phyloP scores from a whole-genome alignment of 805 yeast genomes.

The Metschnikowia continentalis region DNA sequence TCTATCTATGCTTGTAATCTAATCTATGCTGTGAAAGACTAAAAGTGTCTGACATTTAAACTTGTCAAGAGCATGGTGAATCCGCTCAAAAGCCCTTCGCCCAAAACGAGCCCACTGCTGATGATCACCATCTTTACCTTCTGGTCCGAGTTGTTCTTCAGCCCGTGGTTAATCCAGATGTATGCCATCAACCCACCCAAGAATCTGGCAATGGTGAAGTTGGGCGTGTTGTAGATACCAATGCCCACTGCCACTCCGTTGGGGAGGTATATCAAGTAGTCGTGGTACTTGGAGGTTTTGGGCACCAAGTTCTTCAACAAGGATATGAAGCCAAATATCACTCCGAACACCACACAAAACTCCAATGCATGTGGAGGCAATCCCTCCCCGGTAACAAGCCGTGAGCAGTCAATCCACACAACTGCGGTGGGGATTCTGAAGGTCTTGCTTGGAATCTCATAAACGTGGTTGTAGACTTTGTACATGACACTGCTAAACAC shows the following conservation, averaged over 20 bases:
- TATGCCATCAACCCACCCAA: conserved; percentile 75
- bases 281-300: conserved; percentile 34
- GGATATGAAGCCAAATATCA: conserved; percentile 65
- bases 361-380: conserved; percentile 74
- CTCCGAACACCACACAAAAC: conserved; percentile 58
- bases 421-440: conserved; percentile 93
- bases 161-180: conserved; percentile 44
- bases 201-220: conserved; percentile 90
- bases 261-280: conserved; percentile 60
- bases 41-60: conserved; percentile 39
- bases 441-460: conserved; percentile 75
- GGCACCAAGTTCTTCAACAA: conserved; percentile 56
- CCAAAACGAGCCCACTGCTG: conserved; percentile 87
- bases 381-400: conserved; percentile 87
- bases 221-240: conserved; percentile 91
- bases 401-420: conserved; percentile 94
- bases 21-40: neutral
- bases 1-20: too few relatives aligned
- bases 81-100: conserved; percentile 89
- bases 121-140: conserved; percentile 78
- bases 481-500: conserved; percentile 78
- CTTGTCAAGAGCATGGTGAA: conserved; percentile 75
- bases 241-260: conserved; percentile 97
- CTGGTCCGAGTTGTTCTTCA: conserved; percentile 29
- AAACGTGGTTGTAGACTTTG: conserved; percentile 72